Base-by-base conservation (phyloP, 2,329 filamentous ascomycete genomes). In the Rasamsonia emersonii region DNA sequence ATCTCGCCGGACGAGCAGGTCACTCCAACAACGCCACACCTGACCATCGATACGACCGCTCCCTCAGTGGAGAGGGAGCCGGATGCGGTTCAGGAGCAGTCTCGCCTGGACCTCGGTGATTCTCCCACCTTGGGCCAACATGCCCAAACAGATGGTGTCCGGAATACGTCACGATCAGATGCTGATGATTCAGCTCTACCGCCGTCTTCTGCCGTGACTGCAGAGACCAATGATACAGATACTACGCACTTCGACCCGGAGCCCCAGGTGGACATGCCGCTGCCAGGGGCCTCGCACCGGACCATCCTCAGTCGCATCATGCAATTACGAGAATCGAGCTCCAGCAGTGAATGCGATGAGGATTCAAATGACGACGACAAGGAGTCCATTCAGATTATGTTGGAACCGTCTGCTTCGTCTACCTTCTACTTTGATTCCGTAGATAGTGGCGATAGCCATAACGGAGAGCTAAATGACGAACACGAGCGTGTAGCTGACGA, bases 221-320 rank as follows among this genome's bases (percentile, higher is more conserved):
- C 60, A 28, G 61, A 59, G 4, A 79, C 77, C n/a, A 68, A 68
- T 24, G 70, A 70, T 5, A 85, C 80, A 0, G 77, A 83, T 45
- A 56, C 56, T 20, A 68, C 64, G 4, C 52, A 56, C 18, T 82
- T 86, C 43, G 82, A 86, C 43, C 70, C 67, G n/a, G 81, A 86
- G 44, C 69, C 77, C 14, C 81, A 86, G 50, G 73, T 70, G 2
- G 72, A 77, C n/a, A 42, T 58, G 59, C 69, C 45, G 17, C 49
- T 53, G 10, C 28, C 50, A 13, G 48, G 50, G 33, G 26, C 43
- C 6, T 53, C 54, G 15, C 56, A 64, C 31, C 53, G 57, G 21
- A 62, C 62, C n/a, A 45, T 71, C 5, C 45, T 69, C 13, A 62
- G 51, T 32, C 65, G 69, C 24, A 67, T 70, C 17, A 65, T 65